Evolutionary conservation across 345 rosid species (phyloP), one percentile per base, ranked within the genome.

Genomic region (Ceriops decandra): DNA sequence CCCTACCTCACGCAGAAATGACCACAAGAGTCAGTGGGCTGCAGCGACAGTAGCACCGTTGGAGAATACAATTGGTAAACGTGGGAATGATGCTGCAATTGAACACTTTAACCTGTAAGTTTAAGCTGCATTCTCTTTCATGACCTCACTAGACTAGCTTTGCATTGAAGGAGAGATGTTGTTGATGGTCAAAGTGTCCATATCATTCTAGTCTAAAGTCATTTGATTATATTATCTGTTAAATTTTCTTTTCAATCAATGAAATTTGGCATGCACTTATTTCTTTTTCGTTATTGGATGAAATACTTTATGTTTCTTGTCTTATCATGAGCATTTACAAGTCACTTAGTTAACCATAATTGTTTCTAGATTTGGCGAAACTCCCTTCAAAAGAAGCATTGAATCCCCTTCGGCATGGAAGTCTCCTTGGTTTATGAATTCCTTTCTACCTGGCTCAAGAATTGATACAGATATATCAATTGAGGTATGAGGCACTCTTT

Each of bases 321-420:
- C 22, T 27, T 27, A 52, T 52, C 52, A 24, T 65, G 31, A 20
- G 61, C 33, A 35, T 52, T 59, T 22, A 57, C n/a, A 24, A 57
- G 68, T 67, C 36, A 61, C 51, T 70, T 52, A 33, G 32, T 67
- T 78, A 65, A 66, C 71, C 3, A 26, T 71, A 22, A 32, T 72
- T 26, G 21, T 64, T 79, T 72, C 30, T 84, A 92, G 99, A 77
- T 90, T 90, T 73, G 87, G 95, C 68, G 96, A 82, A 53, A 95
- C 98, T 68, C 98, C 98, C 33, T 87, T 90, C 72, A 85, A 76
- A 76, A 85, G 95, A 81, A 86, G 90, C 67, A 76, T 92, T 11
- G 98, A 95, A 72, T 95, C 99, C 51, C 99, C 97, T 60, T 92
- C 97, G 27, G 98, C 93, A 38, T 95, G 99, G 99, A 95, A 88